Evolutionary conservation across 305 asterid species (phyloP).

Genomic region (Lippia alba): DNA sequence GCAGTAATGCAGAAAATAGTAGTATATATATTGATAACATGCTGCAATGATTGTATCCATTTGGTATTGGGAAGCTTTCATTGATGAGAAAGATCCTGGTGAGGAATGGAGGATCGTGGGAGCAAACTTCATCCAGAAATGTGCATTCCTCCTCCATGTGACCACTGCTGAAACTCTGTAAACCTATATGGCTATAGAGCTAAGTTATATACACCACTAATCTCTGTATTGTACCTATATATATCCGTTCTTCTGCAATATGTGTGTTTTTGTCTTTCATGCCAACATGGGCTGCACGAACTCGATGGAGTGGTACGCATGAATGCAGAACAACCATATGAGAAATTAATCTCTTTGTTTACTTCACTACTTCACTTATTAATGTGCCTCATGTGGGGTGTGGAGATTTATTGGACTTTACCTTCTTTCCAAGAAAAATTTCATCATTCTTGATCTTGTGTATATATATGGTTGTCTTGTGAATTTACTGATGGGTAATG

Average conservation of each 20-base stretch:
- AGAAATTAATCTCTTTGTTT: neutral
- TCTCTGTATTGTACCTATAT: neutral
- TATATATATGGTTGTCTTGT: too few relatives aligned
- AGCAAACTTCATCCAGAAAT: constrained; percentile 4
- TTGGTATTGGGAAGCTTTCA: constrained; percentile 32
- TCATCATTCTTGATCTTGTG: neutral
- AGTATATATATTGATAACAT: neutral
- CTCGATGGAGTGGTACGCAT: constrained; percentile 30
- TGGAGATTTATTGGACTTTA: constrained; percentile 1
- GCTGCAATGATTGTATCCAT: constrained; percentile 39
- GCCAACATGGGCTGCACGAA: constrained; percentile 49
- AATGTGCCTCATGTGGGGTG: constrained; percentile 2
- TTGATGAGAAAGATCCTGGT: constrained; percentile 19
- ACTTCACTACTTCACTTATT: neutral
- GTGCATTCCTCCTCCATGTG: constrained; percentile 29
- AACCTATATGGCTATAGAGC: too few relatives aligned
- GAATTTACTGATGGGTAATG: too few relatives aligned
- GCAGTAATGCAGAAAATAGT: neutral
- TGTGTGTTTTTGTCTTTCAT: constrained; percentile 28
- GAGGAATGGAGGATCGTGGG: constrained; percentile 40
- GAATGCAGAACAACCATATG: constrained; percentile 17
- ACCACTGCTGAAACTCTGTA: neutral
- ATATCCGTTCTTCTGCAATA: constrained; percentile 13
- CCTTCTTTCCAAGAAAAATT: constrained; percentile 23
- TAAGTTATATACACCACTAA: too few relatives aligned